phyloP scores from a whole-genome alignment of 345 rosid species.

The Gossypium arboreum region DNA sequence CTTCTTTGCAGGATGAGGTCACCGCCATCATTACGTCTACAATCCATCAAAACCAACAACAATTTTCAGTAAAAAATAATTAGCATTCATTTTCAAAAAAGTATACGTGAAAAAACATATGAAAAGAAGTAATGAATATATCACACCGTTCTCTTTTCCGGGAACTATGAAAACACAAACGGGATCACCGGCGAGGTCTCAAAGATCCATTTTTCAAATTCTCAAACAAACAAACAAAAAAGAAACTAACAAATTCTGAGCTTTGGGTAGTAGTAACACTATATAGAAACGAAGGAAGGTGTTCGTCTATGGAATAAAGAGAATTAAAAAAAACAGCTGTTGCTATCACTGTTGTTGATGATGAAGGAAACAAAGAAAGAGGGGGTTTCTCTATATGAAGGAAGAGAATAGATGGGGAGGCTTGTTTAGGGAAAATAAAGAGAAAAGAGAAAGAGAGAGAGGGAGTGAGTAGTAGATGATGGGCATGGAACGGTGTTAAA shows the following conservation, averaged over 20 bases:
- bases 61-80: not conserved
- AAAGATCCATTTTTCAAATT: conserved; percentile 3
- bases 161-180: conserved; percentile 7
- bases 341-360: not conserved
- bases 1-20: conserved; percentile 51
- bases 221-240: not conserved
- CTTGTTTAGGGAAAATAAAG: not conserved
- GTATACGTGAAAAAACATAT: not conserved
- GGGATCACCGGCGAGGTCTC: conserved; percentile 5
- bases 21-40: conserved; percentile 54
- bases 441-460: not conserved
- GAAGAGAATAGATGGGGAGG: not conserved
- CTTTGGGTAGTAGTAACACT: not conserved
- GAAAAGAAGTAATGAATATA: not conserved
- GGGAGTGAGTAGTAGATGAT: conserved; percentile 10
- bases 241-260: not conserved
- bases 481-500: conserved; percentile 8
- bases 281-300: conserved; percentile 8
- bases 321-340: conserved; percentile 1
- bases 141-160: not conserved
- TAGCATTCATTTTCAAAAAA: not conserved
- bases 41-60: not conserved
- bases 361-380: not conserved
- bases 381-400: not conserved
- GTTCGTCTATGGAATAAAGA: not conserved